A percentile compares a stretch with the other conserved stretches of the same genome.
phyloP scores from a whole-genome alignment of 345 rosid genomes.

The Brassica rapa region DNA sequence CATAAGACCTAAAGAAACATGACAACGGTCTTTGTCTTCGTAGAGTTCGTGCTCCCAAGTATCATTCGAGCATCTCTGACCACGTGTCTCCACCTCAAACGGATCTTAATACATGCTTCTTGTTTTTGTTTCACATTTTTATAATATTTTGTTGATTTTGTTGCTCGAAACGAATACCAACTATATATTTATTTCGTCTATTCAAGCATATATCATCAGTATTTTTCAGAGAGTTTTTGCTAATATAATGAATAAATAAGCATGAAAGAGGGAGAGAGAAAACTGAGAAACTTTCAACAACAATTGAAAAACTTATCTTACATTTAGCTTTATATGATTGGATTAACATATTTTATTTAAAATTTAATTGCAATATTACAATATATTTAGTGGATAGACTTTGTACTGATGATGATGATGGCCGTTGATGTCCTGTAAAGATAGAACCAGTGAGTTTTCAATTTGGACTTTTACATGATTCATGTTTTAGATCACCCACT shows the following conservation, averaged over 20 bases:
- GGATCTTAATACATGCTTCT: conserved; percentile 27
- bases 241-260: neutral
- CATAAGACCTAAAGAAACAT: neutral
- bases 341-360: neutral
- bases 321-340: neutral
- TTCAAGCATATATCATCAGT: conserved; percentile 3
- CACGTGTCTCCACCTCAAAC: conserved; percentile 44
- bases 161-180: conserved; percentile 15
- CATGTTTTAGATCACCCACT: conserved; percentile 28
- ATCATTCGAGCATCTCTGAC: conserved; percentile 35
- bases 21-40: conserved; percentile 30
- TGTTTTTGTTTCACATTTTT: neutral
- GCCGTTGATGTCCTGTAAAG: conserved; percentile 28
- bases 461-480: conserved; percentile 14
- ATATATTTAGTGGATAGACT: neutral
- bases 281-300: neutral
- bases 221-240: neutral
- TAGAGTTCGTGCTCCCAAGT: conserved; percentile 40
- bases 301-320: neutral
- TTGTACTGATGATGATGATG: neutral
- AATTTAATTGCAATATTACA: neutral
- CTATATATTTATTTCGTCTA: neutral
- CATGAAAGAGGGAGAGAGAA: neutral
- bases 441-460: conserved; percentile 19
- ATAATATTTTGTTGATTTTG: conserved; percentile 28